Conservation (phyloP, 2,329 filamentous ascomycete genomes). For the Arthrobotrys conoides region DNA sequence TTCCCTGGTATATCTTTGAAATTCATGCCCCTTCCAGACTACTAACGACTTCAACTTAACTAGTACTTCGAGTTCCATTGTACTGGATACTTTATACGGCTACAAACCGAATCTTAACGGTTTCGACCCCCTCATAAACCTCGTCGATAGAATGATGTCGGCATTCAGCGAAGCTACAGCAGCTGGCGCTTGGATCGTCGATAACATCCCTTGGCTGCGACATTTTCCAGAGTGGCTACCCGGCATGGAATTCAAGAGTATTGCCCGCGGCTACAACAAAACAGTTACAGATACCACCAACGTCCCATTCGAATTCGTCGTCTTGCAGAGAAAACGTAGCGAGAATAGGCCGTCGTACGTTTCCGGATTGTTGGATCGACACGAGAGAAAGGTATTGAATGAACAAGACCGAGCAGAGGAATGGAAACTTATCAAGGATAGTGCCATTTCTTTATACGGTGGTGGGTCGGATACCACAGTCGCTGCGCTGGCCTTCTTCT, state of each 20-base stretch:
- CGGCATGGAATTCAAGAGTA: conserved; percentile 69
- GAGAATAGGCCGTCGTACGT: conserved; percentile 42
- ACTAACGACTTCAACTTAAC: background rate
- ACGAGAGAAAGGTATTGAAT: conserved; percentile 35
- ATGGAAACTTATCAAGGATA: conserved; percentile 31
- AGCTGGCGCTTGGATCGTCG: conserved; percentile 69
- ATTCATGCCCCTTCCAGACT: conserved; percentile 51
- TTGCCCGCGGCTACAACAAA: conserved; percentile 66
- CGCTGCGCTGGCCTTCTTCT: conserved; percentile 68
- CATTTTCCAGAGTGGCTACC: conserved; percentile 69
- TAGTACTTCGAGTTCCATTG: conserved; percentile 67
- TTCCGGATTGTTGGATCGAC: conserved; percentile 42
- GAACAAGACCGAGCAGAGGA: conserved; percentile 24
- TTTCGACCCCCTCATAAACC: conserved; percentile 68
- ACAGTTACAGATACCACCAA: conserved; percentile 50
- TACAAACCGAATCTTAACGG: conserved; percentile 68
- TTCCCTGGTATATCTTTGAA: background rate
- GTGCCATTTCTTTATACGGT: conserved; percentile 69
- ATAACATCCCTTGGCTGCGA: conserved; percentile 68
- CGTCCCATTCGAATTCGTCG: conserved; percentile 35
- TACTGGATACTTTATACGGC: conserved; percentile 69
- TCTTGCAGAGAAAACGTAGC: conserved; percentile 23
- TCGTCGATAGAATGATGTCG: conserved; percentile 67
- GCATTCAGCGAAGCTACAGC: conserved; percentile 67
- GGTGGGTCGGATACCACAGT: conserved; percentile 70